Conservation (phyloP, 2,329 filamentous ascomycete species). For the Blumeria graminis region DNA sequence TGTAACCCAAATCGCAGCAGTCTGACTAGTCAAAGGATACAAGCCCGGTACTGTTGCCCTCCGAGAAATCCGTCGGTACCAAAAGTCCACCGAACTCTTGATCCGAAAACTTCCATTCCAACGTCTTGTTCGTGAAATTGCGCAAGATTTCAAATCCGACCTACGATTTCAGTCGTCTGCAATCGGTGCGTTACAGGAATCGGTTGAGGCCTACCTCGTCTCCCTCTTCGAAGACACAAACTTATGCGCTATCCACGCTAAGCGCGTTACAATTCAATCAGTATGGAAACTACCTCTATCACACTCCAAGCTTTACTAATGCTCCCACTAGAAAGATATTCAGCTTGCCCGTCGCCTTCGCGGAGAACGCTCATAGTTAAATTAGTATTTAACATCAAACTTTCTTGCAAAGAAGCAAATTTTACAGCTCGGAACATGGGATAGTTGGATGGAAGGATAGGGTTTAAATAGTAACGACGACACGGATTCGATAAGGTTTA, state of each 20-base stretch:
- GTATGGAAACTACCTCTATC: constrained; percentile 21
- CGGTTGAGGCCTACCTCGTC: constrained; percentile 94
- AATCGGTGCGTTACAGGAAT: constrained; percentile 93
- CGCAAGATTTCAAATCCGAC: constrained; percentile 84
- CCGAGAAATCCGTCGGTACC: constrained; percentile 94
- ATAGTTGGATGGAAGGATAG: too few relatives aligned
- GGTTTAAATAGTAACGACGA: too few relatives aligned
- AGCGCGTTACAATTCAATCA: constrained; percentile 85
- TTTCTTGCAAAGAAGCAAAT: too few relatives aligned
- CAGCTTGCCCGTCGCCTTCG: constrained; percentile 2
- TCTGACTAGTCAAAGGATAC: background rate
- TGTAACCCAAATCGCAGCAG: constrained; percentile 21
- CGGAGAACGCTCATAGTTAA: background rate
- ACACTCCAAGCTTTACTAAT: background rate
- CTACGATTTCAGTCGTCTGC: constrained; percentile 96
- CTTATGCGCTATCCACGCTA: constrained; percentile 83
- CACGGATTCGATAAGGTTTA: too few relatives aligned
- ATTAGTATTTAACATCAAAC: background rate
- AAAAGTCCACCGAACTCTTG: constrained; percentile 88
- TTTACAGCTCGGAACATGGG: too few relatives aligned
- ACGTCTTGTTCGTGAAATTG: constrained; percentile 90
- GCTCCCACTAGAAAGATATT: background rate
- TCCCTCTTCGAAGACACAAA: constrained; percentile 52
- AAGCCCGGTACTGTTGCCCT: constrained; percentile 62
- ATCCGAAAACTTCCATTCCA: constrained; percentile 97